These are phyloP conservation scores for Glutinoglossum americanum DNA, from an alignment of 495 filamentous ascomycete species.

Conservation along the genomic window DNA sequence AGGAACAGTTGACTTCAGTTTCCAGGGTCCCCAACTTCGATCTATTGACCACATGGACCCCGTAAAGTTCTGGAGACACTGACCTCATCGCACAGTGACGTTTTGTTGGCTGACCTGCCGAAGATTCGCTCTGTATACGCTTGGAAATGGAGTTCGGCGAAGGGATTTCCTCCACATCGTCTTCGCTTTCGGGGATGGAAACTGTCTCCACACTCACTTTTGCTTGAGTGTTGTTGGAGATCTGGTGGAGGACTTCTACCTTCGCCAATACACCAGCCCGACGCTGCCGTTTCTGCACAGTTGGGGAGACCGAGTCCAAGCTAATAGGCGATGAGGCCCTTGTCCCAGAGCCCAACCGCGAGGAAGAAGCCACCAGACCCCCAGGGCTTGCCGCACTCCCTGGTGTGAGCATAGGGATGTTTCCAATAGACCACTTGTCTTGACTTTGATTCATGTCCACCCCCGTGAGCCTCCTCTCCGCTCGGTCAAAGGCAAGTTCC, in stretches of 20 bases:
- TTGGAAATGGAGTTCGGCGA: not conserved
- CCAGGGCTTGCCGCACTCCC: not conserved
- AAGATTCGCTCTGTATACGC: not conserved
- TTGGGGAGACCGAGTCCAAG: not conserved
- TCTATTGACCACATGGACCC: not conserved
- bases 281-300: not conserved
- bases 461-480: not conserved
- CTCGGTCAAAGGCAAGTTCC: not conserved
- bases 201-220: not conserved
- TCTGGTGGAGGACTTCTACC: not conserved
- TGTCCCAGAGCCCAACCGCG: not conserved
- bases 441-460: not conserved
- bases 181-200: not conserved
- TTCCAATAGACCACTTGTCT: not conserved
- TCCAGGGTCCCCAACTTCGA: not conserved
- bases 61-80: not conserved
- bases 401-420: not conserved
- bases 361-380: not conserved
- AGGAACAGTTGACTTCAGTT: not conserved
- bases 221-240: not conserved
- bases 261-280: not conserved
- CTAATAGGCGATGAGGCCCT: not conserved
- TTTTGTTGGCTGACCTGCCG: not conserved
- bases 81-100: not conserved
- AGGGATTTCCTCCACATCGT: not conserved